Percentiles rank a stretch among this genome's conserved stretches.
phyloP scores from a whole-genome alignment of 2,329 filamentous ascomycete species.

The Penicillium sp. region DNA sequence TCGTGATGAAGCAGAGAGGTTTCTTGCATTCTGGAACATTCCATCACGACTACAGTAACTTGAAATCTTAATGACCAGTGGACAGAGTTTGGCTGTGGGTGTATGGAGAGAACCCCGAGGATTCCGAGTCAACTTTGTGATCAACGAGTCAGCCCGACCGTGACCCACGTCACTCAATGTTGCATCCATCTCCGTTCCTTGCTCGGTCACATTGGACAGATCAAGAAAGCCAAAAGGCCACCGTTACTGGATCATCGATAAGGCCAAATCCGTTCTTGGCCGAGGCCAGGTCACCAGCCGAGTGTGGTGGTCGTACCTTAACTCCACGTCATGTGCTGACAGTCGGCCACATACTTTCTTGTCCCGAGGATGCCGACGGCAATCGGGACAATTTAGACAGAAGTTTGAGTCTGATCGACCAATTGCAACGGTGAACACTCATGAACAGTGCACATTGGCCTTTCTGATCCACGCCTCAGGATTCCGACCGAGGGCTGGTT shows the following conservation, averaged over 20 bases:
- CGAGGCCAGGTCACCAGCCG: not conserved
- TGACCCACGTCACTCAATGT: too few species aligned
- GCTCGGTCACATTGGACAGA: not conserved
- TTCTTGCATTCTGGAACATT: not conserved
- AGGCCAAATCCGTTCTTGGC: not conserved
- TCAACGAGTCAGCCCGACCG: too few species aligned
- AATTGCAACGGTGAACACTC: not conserved
- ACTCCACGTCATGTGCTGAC: not conserved
- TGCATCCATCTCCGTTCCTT: not conserved
- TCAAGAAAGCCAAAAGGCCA: not conserved
- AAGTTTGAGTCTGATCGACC: not conserved
- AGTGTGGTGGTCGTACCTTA: not conserved
- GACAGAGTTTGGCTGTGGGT: not conserved
- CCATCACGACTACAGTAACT: not conserved
- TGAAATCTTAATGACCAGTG: not conserved
- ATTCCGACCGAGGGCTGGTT: not conserved
- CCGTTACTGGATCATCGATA: not conserved
- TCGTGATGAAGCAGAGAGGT: too few species aligned
- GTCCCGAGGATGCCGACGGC: not conserved
- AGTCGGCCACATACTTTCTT: not conserved
- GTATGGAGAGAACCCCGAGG: not conserved
- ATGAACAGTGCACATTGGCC: not conserved
- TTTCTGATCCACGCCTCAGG: not conserved
- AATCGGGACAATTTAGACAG: not conserved
- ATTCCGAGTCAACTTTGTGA: too few species aligned